Evolutionary conservation across 495 filamentous ascomycete species (phyloP).

Genomic region (Podospora pseudopauciseta): DNA sequence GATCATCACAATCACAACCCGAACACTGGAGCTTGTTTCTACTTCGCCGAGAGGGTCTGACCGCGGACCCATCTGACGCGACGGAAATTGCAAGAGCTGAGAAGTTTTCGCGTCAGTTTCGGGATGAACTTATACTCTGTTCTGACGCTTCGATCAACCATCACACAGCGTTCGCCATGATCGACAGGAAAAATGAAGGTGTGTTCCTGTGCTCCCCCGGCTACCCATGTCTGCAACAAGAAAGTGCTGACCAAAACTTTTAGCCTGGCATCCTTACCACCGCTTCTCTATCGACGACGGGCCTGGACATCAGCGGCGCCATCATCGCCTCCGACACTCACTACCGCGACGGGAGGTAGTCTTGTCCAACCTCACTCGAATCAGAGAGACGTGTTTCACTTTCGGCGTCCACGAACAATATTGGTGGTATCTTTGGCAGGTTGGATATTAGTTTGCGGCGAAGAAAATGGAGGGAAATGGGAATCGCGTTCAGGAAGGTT

Average conservation of each 20-base stretch:
- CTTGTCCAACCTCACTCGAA: neutral
- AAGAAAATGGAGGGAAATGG: neutral
- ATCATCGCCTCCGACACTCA: neutral
- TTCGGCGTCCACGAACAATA: neutral
- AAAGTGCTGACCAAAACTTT: neutral
- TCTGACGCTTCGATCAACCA: neutral
- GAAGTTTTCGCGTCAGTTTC: neutral
- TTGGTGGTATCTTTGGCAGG: neutral
- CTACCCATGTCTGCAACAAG: neutral
- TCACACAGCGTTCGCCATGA: neutral
- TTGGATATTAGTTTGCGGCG: neutral
- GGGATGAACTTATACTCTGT: neutral
- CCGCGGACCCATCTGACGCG: neutral
- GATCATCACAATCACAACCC: neutral
- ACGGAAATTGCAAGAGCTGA: neutral
- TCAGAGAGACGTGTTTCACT: neutral
- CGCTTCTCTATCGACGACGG: neutral
- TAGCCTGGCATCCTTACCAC: neutral
- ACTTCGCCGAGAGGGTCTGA: neutral
- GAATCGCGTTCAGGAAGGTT: neutral
- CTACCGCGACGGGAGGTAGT: neutral
- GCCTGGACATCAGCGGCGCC: neutral
- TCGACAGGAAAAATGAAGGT: neutral
- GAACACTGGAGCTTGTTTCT: neutral
- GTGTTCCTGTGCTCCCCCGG: neutral